Base-by-base conservation (phyloP, 176 grass and related monocot genomes). In the Musa itinerans region DNA sequence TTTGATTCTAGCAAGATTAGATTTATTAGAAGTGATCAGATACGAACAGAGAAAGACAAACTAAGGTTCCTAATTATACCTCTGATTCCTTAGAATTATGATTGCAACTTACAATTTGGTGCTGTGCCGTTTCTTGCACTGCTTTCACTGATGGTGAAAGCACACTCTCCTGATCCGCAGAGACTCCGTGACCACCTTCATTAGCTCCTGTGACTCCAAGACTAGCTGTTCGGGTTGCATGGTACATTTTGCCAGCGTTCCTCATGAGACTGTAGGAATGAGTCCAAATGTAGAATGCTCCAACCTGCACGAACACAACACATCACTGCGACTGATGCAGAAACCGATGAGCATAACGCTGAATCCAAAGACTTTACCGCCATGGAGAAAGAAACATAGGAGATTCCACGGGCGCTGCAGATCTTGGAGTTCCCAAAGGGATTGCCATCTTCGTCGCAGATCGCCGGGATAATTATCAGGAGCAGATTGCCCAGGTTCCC, bases 241-340 rank as follows among this genome's bases (percentile, higher is more conserved):
- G 71, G 63, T 51, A 76, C 29, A 63, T 16, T 15, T 64, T 43
- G 26, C 71, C 80, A 19, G 80, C 55, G 57, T 82, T 81, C 50
- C 62, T 82, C 71, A 82, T 82, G 20, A 75, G 80, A 54, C 74
- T 21, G 49, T 82, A 82, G 66, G 59, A 20, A 19, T 65, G 27
- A 11, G 80, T 75, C 72, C 71, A 82, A 75, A 81, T 81, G 48
- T 53, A 81, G 71, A 81, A 34, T 25, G 49, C 70, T 26, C 79
- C 79, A 50, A 81, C 20, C 79, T 81, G 29, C 49, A 81, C 54
- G 23, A 79, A 16, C 24, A 62, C 34, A 43, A 43, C 34, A 43
- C 34, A 43, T 43, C 4, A 43, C 34, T 0, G 34, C 6, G 34
- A 43, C 4, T 2, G 55, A 16, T 16, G n/a, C 0, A 57, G 13